phyloP scores from a whole-genome alignment of 1,284 basidiomycete genomes.

The Termitomyces sp. region DNA sequence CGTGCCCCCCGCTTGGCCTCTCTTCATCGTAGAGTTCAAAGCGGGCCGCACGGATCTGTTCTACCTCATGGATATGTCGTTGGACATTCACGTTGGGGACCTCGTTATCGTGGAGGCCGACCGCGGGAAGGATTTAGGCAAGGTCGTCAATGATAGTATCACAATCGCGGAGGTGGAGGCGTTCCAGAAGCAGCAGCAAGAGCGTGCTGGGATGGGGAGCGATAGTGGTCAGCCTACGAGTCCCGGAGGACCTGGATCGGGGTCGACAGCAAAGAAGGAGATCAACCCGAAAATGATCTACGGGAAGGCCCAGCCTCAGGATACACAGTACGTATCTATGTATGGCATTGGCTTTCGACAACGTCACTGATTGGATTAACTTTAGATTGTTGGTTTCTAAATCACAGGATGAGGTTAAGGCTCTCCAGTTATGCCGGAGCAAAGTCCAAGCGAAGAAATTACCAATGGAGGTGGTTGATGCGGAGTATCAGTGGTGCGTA shows the following conservation, averaged over 20 bases:
- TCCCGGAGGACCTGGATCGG: conserved; percentile 44
- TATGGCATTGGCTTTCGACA: not conserved
- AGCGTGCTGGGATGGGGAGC: conserved; percentile 32
- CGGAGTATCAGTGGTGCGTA: conserved; percentile 93
- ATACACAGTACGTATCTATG: conserved; percentile 67
- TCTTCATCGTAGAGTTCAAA: conserved; percentile 98
- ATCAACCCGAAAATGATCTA: conserved; percentile 97
- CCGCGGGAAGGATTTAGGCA: conserved; percentile 89
- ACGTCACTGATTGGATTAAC: conserved; percentile 3
- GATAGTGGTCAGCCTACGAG: conserved; percentile 47
- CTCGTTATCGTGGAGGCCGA: conserved; percentile 97
- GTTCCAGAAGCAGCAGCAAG: conserved; percentile 73
- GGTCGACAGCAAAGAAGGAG: conserved; percentile 64
- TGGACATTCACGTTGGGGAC: conserved; percentile 75
- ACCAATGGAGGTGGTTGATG: conserved; percentile 97
- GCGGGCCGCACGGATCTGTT: conserved; percentile 93
- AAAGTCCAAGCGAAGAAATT: conserved; percentile 91
- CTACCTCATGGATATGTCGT: conserved; percentile 64
- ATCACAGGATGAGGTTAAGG: conserved; percentile 88
- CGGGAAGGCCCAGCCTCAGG: conserved; percentile 81
- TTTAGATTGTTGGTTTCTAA: conserved; percentile 71
- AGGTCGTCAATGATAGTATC: conserved; percentile 84
- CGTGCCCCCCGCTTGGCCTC: conserved; percentile 77
- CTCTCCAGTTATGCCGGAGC: conserved; percentile 83
- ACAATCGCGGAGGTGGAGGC: conserved; percentile 89